These are phyloP conservation scores for Hawksworthiomyces lignivorus DNA, from an alignment of 2,329 filamentous ascomycete species.

Conservation along the genomic window DNA sequence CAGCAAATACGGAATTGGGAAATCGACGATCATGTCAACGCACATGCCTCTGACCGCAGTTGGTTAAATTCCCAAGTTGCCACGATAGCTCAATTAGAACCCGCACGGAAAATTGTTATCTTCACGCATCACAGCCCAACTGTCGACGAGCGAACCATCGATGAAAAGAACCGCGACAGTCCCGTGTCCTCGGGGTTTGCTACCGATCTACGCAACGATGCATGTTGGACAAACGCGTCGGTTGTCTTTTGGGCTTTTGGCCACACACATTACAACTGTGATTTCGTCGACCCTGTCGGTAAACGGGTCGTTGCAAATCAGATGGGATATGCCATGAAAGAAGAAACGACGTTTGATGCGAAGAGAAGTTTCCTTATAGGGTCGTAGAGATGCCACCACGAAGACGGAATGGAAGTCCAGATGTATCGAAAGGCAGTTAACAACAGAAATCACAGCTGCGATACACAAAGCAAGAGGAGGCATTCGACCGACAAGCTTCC, in stretches of 20 bases:
- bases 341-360: neutral
- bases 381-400: too few species aligned
- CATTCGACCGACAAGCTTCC: too few species aligned
- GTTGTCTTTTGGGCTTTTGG: slow-evolving; percentile 42
- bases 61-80: slow-evolving; percentile 36
- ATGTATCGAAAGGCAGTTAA: too few species aligned
- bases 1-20: slow-evolving; percentile 22
- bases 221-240: slow-evolving; percentile 25
- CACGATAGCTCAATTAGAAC: slow-evolving; percentile 15
- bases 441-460: too few species aligned
- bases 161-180: slow-evolving; percentile 27
- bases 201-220: slow-evolving; percentile 28
- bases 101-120: slow-evolving; percentile 25
- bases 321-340: slow-evolving; percentile 9
- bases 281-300: slow-evolving; percentile 18
- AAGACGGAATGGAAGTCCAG: too few species aligned
- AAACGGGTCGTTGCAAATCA: slow-evolving; percentile 21
- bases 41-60: slow-evolving; percentile 29
- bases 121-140: slow-evolving; percentile 37
- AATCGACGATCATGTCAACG: slow-evolving; percentile 27
- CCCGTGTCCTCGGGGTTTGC: slow-evolving; percentile 25
- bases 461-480: too few species aligned
- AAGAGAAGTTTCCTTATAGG: neutral
- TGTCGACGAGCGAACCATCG: slow-evolving; percentile 21
- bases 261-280: slow-evolving; percentile 40